Percentiles rank a stretch among this genome's conserved stretches.
Evolutionary conservation across 768 basidiomycete species (phyloP).

Genomic region (Russula abietina): DNA sequence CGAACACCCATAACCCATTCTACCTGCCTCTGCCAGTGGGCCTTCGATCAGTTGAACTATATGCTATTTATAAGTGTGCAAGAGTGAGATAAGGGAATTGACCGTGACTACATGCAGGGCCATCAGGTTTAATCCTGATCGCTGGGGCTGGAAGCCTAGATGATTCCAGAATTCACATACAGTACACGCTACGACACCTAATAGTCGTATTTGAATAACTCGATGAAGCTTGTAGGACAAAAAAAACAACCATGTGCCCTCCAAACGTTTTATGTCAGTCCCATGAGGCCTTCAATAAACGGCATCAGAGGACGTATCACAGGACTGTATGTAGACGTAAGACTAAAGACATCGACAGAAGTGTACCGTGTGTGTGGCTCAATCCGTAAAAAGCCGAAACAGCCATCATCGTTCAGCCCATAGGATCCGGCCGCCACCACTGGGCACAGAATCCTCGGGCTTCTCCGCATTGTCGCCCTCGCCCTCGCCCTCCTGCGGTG

Average conservation of each 20-base stretch:
- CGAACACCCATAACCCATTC: neutral
- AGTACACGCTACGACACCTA: neutral
- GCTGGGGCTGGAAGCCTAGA: neutral
- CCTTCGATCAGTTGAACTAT: neutral
- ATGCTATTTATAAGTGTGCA: neutral
- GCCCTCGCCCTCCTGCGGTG: neutral
- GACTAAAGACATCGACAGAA: neutral
- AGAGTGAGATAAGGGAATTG: neutral
- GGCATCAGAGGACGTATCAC: neutral
- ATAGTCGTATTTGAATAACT: no score
- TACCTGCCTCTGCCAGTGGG: neutral
- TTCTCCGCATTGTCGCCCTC: conserved; percentile 22
- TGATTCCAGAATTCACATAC: neutral
- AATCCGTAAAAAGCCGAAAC: neutral
- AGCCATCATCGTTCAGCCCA: conserved; percentile 19
- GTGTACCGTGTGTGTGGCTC: neutral
- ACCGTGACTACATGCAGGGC: neutral
- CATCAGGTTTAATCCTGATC: neutral
- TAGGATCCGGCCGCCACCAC: neutral
- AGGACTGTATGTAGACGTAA: neutral
- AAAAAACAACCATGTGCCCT: neutral
- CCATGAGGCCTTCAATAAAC: neutral
- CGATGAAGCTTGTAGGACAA: neutral
- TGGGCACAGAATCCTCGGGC: conserved; percentile 11
- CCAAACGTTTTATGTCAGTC: neutral